Percentiles rank a stretch among this genome's conserved stretches.
Evolutionary conservation across 305 asterid genomes (phyloP).

Genomic region (Fraxinus albicans): DNA sequence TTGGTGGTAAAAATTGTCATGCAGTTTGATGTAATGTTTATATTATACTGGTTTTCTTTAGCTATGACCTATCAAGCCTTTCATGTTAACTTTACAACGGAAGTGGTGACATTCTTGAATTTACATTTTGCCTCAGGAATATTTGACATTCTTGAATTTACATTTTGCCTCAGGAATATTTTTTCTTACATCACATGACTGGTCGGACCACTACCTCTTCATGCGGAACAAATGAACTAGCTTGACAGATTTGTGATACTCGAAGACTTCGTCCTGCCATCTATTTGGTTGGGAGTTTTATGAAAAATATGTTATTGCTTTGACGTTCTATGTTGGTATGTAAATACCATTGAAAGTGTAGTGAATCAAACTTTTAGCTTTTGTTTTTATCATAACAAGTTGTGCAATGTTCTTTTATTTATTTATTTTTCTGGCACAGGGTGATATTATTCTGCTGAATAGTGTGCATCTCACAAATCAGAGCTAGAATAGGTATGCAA

Average conservation of each 20-base stretch:
- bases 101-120: background rate
- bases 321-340: background rate
- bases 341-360: background rate
- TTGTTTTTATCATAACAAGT: background rate
- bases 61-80: background rate
- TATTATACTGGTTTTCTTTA: background rate
- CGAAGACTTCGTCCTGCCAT: background rate
- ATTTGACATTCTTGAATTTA: background rate
- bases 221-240: background rate
- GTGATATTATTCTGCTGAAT: background rate
- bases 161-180: background rate
- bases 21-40: background rate
- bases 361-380: too few relatives aligned
- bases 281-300: background rate
- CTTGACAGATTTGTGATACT: background rate
- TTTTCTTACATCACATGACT: background rate
- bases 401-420: background rate
- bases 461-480: background rate
- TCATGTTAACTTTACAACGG: background rate
- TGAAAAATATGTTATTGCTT: background rate
- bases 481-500: background rate
- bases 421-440: background rate
- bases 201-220: background rate
- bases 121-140: background rate
- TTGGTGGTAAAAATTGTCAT: background rate